Evolutionary conservation across 768 basidiomycete genomes (phyloP), one percentile per base, ranked within the genome.

Genomic region (Podaxis sp.): DNA sequence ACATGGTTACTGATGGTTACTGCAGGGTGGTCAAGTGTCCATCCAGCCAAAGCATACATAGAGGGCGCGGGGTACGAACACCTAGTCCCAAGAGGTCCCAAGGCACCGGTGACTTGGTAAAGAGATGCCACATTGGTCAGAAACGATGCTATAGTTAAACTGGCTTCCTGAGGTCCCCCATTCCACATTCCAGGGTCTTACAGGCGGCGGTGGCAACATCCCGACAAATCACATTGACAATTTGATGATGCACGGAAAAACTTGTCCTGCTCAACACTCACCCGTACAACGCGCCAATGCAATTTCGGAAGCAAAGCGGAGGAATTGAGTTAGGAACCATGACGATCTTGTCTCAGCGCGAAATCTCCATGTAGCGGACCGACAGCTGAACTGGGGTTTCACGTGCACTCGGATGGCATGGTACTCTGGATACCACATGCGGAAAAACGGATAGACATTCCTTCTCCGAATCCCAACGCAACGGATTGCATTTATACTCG

Each of bases 401-500:
- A 73, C 70, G 72, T 71, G 70, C 71, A 74, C 62, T 61, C 51
- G 24, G 47, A 61, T 70, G 69, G 68, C 70, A 70, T 66, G 69
- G 64, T 70, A 65, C 68, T 67, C 64, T 68, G 64, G 69, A 65
- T 69, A 64, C 72, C 68, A 55, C 66, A 77, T 73, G 69, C 69
- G 73, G 74, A 66, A 73, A 72, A 69, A 71, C 72, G 75, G 76
- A 74, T 75, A 69, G 72, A 74, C 72, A 66, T 59, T 65, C 68
- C 67, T 69, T 67, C 66, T 65, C 67, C 69, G 68, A 69, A 65
- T 70, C 57, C 69, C 65, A 68, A 68, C 64, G 66, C 68, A 68
- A 33, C 71, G 69, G 72, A 69, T 70, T 62, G 67, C 72, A 65
- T 74, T 71, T 71, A 70, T 67, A 70, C 69, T 38, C 70, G 75